Percentiles rank a stretch among this genome's conserved stretches.
These are phyloP conservation scores for Fusarium equiseti DNA, from an alignment of 2,329 filamentous ascomycete species.

Conservation along the genomic window DNA sequence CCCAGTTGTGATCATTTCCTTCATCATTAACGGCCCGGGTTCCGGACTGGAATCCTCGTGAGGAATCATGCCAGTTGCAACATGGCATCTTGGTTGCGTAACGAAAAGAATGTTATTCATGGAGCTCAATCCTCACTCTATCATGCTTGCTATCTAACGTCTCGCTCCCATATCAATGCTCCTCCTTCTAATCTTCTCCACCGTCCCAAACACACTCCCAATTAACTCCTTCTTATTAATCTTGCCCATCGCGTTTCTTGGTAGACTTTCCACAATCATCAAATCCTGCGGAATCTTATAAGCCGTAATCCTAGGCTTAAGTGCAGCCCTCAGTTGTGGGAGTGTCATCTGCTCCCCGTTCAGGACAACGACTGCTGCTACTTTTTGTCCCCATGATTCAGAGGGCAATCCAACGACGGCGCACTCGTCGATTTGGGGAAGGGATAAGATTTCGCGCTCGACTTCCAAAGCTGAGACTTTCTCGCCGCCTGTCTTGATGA, in stretches of 20 bases:
- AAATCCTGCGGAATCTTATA: conserved; percentile 97
- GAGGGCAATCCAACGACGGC: conserved; percentile 89
- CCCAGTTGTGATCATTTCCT: no score
- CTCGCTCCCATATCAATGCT: conserved; percentile 2
- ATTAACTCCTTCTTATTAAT: conserved; percentile 78
- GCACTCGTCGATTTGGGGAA: conserved; percentile 82
- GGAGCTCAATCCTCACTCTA: no score
- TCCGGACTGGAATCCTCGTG: no score
- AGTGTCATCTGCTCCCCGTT: conserved; percentile 71
- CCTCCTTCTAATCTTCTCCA: conserved; percentile 11
- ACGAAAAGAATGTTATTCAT: no score
- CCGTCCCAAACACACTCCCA: conserved; percentile 63
- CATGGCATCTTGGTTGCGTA: no score
- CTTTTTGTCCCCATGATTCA: conserved; percentile 94
- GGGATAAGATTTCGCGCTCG: conserved; percentile 88
- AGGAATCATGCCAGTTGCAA: no score
- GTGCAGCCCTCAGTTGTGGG: conserved; percentile 77
- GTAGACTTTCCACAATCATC: conserved; percentile 81
- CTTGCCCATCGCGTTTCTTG: conserved; percentile 98
- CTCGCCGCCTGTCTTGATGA: conserved; percentile 97
- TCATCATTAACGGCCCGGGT: no score
- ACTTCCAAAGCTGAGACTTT: conserved; percentile 93
- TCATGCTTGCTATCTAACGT: not conserved
- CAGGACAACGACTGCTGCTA: conserved; percentile 86
- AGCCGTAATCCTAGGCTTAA: conserved; percentile 79